Evolutionary conservation across 148 eudicot genomes (phyloP).

Genomic region (Rhododendron griersonianum): DNA sequence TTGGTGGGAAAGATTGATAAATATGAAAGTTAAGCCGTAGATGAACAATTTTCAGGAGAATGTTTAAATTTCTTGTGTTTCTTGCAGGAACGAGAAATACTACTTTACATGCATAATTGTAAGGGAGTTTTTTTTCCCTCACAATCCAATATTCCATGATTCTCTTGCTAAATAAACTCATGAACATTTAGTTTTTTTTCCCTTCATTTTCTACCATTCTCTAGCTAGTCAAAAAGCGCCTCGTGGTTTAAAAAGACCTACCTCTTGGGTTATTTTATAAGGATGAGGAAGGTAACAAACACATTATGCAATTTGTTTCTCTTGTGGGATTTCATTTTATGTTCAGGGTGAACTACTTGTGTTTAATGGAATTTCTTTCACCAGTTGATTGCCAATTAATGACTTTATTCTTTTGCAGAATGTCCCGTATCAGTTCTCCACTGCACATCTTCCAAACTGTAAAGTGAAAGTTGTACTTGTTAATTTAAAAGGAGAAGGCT

Average conservation of each 20-base stretch:
- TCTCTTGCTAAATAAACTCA: not conserved
- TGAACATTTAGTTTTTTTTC: not conserved
- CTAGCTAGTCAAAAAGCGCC: not conserved
- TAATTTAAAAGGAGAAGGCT: slow-evolving; percentile 60
- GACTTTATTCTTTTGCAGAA: slow-evolving; percentile 35
- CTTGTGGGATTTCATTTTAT: slow-evolving; percentile 5
- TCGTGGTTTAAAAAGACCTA: not conserved
- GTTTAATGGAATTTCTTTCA: not conserved
- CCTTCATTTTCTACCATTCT: not conserved
- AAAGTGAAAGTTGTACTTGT: slow-evolving; percentile 59
- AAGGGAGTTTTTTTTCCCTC: not conserved
- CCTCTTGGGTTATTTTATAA: not conserved
- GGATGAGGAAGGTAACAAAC: not conserved
- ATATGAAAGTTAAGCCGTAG: not conserved
- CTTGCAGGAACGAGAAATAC: not conserved
- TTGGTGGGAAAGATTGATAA: not conserved
- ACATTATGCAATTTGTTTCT: not conserved
- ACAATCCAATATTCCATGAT: not conserved
- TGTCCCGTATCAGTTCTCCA: slow-evolving; percentile 69
- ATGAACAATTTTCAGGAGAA: not conserved
- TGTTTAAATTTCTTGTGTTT: not conserved
- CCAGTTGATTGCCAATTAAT: not conserved
- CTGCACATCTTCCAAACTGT: slow-evolving; percentile 56
- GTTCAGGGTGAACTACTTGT: not conserved
- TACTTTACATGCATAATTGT: not conserved